Base-by-base conservation (phyloP, 495 filamentous ascomycete species). In the Talaromyces ruber region DNA sequence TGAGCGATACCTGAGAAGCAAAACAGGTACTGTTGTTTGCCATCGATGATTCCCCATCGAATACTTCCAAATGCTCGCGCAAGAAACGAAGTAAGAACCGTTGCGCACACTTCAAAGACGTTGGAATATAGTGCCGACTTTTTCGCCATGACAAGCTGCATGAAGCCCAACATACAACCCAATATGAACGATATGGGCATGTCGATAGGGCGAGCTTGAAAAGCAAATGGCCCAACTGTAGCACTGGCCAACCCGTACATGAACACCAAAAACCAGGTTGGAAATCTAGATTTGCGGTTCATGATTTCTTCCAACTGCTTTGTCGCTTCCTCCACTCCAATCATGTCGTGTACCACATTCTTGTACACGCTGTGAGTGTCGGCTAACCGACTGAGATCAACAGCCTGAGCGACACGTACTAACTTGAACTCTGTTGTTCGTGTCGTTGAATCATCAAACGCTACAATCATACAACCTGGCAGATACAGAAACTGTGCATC, bases 351-450 rank as follows among this genome's bases (percentile, higher is more conserved):
- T n/a, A 95, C 85, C 24, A 97, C 90, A 60, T 89, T 84, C 71
- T 97, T 96, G 76, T 96, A 97, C 56, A 96, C 84, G 58, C 89
- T 84, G 70, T 96, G 91, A 9, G 86, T 84, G 63, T 96, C 91
- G 3, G 88, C 82, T 11, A 97, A 79, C 58, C 88, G 89, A 21
- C 89, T 90, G 2, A 97, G 81, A 72, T 97, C 88, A 30, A 97
- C 80, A 1, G 89, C 91, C 70, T 91, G 88, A 3, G 72, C 68
- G 2, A 83, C 79, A 25, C 88, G 84, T 22, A 97, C 86, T 50
- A 97, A 84, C 71, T 93, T 92, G 57, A 96, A 88, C 70, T 96
- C 92, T 8, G 92, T 88, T 0, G 93, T 96, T 68, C 93, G 91
- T 1, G 90, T 93, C 18, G 85, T 78, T 14, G 84, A 81, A 74